Conservation (phyloP, 2,329 filamentous ascomycete species). For the Tolypocladium album region DNA sequence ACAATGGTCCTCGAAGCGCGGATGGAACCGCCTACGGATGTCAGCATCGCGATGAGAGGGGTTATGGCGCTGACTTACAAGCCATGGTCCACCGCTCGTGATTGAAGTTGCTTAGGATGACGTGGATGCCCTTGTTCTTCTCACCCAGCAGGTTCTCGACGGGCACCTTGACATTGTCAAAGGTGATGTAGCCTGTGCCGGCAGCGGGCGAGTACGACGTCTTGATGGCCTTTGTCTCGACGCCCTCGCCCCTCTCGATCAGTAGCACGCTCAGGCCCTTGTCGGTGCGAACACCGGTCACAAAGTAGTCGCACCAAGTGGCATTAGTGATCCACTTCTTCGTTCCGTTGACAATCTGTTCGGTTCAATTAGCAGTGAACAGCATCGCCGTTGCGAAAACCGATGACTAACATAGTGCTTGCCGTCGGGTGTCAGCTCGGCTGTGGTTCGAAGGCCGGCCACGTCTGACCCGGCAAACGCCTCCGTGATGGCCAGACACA, state of each 20-base stretch:
- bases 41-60: constrained; percentile 3
- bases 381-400: not conserved
- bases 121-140: constrained; percentile 77
- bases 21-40: constrained; percentile 38
- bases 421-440: constrained; percentile 63
- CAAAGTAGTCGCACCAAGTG: constrained; percentile 73
- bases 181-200: constrained; percentile 70
- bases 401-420: constrained; percentile 51
- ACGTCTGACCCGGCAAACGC: constrained; percentile 77
- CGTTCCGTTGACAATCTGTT: constrained; percentile 51
- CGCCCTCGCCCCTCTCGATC: constrained; percentile 61
- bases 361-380: not conserved
- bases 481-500: constrained; percentile 79
- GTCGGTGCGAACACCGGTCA: constrained; percentile 67
- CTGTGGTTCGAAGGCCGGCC: constrained; percentile 68
- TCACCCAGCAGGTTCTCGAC: constrained; percentile 66
- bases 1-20: constrained; percentile 58
- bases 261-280: constrained; percentile 72
- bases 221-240: constrained; percentile 71
- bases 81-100: constrained; percentile 74
- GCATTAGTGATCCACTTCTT: constrained; percentile 88
- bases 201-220: constrained; percentile 71
- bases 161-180: constrained; percentile 79
- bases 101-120: constrained; percentile 83
- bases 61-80: constrained; percentile 28